Conservation (phyloP, 495 filamentous ascomycete species). For the Hyphodiscus hymeniophilus region DNA sequence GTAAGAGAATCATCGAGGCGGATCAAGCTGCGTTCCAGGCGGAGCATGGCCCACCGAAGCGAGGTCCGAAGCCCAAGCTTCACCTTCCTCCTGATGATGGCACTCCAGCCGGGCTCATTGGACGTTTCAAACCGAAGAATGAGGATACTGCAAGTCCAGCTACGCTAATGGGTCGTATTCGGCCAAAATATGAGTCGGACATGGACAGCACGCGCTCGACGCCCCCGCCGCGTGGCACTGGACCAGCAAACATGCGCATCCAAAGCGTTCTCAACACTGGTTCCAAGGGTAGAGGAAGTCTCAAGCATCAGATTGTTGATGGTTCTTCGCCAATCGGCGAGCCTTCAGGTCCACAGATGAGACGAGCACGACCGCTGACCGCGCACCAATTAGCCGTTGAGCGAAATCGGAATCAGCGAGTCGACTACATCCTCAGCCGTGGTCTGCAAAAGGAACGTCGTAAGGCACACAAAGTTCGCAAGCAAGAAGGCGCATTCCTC, state of each 20-base stretch:
- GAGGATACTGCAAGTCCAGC: slow-evolving; percentile 38
- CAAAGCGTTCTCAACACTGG: slow-evolving; percentile 22
- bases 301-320: slow-evolving; percentile 43
- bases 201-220: slow-evolving; percentile 50
- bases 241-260: slow-evolving; percentile 33
- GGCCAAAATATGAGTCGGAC: slow-evolving; percentile 50
- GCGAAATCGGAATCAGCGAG: slow-evolving; percentile 75
- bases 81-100: slow-evolving; percentile 48
- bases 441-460: slow-evolving; percentile 58
- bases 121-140: slow-evolving; percentile 35
- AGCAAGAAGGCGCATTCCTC: slow-evolving; percentile 52
- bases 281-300: slow-evolving; percentile 28
- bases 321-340: slow-evolving; percentile 40
- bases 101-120: slow-evolving; percentile 29
- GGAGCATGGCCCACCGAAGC: slow-evolving; percentile 38
- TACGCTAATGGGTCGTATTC: slow-evolving; percentile 33
- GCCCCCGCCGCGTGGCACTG: slow-evolving; percentile 38
- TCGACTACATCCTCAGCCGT: slow-evolving; percentile 77
- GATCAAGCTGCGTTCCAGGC: slow-evolving; percentile 32
- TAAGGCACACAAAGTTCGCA: slow-evolving; percentile 49
- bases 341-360: slow-evolving; percentile 21
- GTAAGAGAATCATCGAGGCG: slow-evolving; percentile 60
- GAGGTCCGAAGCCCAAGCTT: slow-evolving; percentile 43
- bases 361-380: slow-evolving; percentile 76
- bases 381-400: slow-evolving; percentile 91